Base-by-base conservation (phyloP, 129 eudicot species). In the Escallonia herrerae region DNA sequence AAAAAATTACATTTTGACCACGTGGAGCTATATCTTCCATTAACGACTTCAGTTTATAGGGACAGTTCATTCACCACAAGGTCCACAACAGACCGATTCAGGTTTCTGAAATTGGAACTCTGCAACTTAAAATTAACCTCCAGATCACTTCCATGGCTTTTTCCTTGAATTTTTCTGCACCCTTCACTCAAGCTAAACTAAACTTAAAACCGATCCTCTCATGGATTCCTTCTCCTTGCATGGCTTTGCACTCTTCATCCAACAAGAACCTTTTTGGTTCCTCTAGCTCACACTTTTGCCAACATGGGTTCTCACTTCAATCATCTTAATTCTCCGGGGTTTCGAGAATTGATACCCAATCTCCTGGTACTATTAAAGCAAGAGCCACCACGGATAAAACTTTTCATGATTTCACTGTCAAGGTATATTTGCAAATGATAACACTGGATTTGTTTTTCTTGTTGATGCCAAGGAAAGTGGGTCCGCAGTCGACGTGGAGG, bases 351-450 rank as follows among this genome's bases (percentile, higher is more conserved):
- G 84, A 71, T 44, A 71, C 82, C 33, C 78, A 64, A 57, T 73
- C 72, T 55, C 70, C 75, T 40, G 73, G 80, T 12, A 53, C 67
- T 54, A 72, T 84, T 74, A 54, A 62, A 58, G 93, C 93, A 58
- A 67, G 81, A 50, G 95, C 97, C 13, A 83, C 95, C 58, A 82
- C 95, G 9, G 95, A 75, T 58, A 84, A 90, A 76, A 82, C 76
- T 48, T 56, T 90, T 14, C 82, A 90, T 79, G 97, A 90, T 76
- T 90, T 72, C 60, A 84, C 74, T 64, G 95, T 87, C 1, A 90
- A 90, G 95, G 97, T 90, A 78, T 48, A 8, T 43, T 11, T 14
- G 1, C 46, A 33, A 45, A 0, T 65, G 41, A 43, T 62, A 62
- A 43, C 5, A 5, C 1, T 3, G 2, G 40, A 22, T 11, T n/a